Percentiles rank a stretch among this genome's conserved stretches.
These are phyloP conservation scores for Adenanthera pavonina DNA, from an alignment of 306 rosid genomes.

Conservation along the genomic window DNA sequence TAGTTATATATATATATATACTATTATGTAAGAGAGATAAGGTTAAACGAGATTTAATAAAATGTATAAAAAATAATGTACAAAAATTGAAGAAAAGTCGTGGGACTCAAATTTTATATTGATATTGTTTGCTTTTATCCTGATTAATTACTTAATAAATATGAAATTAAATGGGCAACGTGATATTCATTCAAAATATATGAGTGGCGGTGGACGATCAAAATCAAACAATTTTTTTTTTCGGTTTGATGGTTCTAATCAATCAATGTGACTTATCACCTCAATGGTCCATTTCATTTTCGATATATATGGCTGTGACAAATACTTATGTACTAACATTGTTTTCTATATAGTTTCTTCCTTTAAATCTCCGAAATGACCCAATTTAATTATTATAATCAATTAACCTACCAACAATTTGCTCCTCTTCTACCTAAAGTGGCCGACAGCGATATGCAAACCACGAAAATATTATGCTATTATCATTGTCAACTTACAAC, in stretches of 20 bases:
- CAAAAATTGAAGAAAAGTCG: too few relatives aligned
- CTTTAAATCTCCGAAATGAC: neutral
- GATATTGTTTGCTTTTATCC: neutral
- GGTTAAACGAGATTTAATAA: neutral
- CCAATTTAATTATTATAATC: neutral
- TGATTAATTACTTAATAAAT: neutral
- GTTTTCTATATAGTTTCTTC: neutral
- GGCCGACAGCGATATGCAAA: conserved; percentile 24
- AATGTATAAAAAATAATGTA: too few relatives aligned
- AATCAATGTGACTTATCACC: conserved; percentile 41
- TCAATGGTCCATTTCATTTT: neutral
- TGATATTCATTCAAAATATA: neutral
- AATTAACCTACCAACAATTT: conserved; percentile 28
- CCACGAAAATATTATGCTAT: conserved; percentile 27
- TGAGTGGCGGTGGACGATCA: neutral
- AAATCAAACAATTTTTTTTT: conserved; percentile 16
- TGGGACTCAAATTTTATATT: too few relatives aligned
- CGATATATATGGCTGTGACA: conserved; percentile 7
- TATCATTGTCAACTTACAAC: neutral
- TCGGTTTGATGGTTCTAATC: conserved; percentile 23
- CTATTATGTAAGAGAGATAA: too few relatives aligned
- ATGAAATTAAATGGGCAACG: neutral
- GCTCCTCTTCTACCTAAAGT: conserved; percentile 32
- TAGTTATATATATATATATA: too few relatives aligned
- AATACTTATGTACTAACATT: neutral